Conservation (phyloP, 306 rosid species). For the Amphicarpaea edgeworthii region DNA sequence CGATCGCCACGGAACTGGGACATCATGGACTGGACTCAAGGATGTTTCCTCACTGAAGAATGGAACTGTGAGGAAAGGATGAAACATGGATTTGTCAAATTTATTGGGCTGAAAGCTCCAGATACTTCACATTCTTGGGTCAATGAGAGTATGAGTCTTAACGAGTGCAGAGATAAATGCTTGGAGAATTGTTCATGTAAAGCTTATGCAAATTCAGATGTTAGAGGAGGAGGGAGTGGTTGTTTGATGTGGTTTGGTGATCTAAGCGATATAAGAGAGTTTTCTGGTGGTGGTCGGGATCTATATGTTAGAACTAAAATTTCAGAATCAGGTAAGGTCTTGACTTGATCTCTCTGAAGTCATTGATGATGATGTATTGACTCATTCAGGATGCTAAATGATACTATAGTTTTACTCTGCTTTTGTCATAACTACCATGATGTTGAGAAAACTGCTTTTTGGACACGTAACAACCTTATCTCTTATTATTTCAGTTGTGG, state of each 20-base stretch:
- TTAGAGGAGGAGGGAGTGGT: constrained; percentile 63
- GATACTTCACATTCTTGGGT: constrained; percentile 59
- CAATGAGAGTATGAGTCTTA: constrained; percentile 50
- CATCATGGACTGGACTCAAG: constrained; percentile 57
- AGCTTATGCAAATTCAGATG: constrained; percentile 59
- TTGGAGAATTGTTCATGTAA: constrained; percentile 65
- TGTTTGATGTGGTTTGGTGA: constrained; percentile 66
- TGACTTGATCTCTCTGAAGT: constrained; percentile 8
- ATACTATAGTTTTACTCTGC: constrained; percentile 3
- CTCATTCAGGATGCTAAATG: constrained; percentile 11
- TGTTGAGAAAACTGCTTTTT: no score
- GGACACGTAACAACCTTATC: no score
- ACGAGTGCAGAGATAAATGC: constrained; percentile 58
- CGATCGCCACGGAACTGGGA: constrained; percentile 57
- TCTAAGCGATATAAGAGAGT: constrained; percentile 49
- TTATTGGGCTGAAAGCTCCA: constrained; percentile 54
- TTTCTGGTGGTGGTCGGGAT: constrained; percentile 43
- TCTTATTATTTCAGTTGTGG: no score
- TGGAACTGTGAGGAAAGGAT: constrained; percentile 49
- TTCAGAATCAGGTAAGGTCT: constrained; percentile 49
- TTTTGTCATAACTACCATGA: not conserved
- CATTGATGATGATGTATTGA: constrained; percentile 1
- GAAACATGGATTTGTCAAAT: constrained; percentile 50
- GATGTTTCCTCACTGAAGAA: constrained; percentile 49
- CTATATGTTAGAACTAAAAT: constrained; percentile 49